Percentiles rank a stretch among this genome's conserved stretches.
These are phyloP conservation scores for Fistulinella prunicolor DNA, from an alignment of 768 basidiomycete genomes.

Conservation along the genomic window DNA sequence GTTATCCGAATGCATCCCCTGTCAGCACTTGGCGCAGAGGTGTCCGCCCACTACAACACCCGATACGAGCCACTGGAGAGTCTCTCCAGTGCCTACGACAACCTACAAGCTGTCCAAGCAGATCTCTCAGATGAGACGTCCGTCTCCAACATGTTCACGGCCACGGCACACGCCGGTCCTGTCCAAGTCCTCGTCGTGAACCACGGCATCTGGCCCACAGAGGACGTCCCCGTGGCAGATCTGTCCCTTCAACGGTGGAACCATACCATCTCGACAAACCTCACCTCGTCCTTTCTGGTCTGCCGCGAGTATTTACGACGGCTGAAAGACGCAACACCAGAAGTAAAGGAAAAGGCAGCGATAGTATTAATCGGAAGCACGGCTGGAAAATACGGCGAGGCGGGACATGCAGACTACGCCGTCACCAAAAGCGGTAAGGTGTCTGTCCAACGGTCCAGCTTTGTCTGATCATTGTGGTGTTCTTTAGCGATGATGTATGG, in stretches of 20 bases:
- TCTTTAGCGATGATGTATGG: conserved; percentile 68
- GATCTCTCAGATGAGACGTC: conserved; percentile 57
- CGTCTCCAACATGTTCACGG: conserved; percentile 49
- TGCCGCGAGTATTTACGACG: conserved; percentile 56
- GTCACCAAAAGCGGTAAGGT: conserved; percentile 60
- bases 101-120: conserved; percentile 44
- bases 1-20: too few species aligned
- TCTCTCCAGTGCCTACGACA: conserved; percentile 35
- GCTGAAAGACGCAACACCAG: conserved; percentile 37
- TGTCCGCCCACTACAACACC: conserved; percentile 70
- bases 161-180: conserved; percentile 38
- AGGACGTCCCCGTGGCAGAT: conserved; percentile 48
- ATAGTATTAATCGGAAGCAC: conserved; percentile 70
- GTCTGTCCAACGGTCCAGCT: background rate
- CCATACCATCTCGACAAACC: conserved; percentile 55
- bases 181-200: conserved; percentile 61
- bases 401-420: conserved; percentile 64
- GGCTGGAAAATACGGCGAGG: conserved; percentile 72
- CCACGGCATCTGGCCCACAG: conserved; percentile 51
- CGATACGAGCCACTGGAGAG: conserved; percentile 38
- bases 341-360: conserved; percentile 51
- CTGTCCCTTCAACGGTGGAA: conserved; percentile 68
- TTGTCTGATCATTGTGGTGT: background rate
- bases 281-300: conserved; percentile 67
- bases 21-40: conserved; percentile 65